Evolutionary conservation across 257 asterid genomes (phyloP), one percentile per base, ranked within the genome.

Genomic region (Oldenlandia corymbosa): DNA sequence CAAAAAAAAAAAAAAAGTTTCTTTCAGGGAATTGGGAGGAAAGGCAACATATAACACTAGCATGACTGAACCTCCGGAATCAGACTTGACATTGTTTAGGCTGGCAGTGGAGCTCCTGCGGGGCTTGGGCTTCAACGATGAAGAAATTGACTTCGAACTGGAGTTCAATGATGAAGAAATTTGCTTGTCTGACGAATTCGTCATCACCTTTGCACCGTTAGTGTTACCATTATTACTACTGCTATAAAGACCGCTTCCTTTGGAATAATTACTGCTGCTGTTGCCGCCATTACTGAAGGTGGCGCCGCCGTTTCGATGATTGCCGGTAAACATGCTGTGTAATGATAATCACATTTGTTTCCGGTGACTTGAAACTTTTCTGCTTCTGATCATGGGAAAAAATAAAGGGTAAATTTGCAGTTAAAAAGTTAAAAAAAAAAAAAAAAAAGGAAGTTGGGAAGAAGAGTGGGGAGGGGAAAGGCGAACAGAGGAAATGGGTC

Each of bases 71-170:
- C 75, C 70, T 70, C 85, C 76, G 57, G 80, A 66, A 41, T 76
- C 78, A 69, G 77, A 83, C 64, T 74, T 73, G 55, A 34, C 43
- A 5, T 78, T 37, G 42, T 71, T 64, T 1, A 76, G 64, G 48
- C 62, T 37, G 45, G 68, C 69, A 50, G 36, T 54, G 11, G 83
- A 68, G 45, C 75, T 77, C 51, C 90, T 82, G 31, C 92, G 83
- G n/a, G 84, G 66, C 76, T 79, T 82, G 14, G 81, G 75, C 81
- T 80, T 84, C 3, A 66, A 56, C 48, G 90, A 83, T 48, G 84
- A 68, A 54, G 83, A 65, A 31, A 79, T 60, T 11, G 94, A 43
- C 37, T 78, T 86, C 5, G 83, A 60, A 69, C 28, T 68, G 14
- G 73, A 70, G 70, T 75, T 80, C 58, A 74, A 28, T 5, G 80